These are phyloP conservation scores for Rhodotorula sp. DNA, from an alignment of 1,284 basidiomycete genomes.

Conservation along the genomic window DNA sequence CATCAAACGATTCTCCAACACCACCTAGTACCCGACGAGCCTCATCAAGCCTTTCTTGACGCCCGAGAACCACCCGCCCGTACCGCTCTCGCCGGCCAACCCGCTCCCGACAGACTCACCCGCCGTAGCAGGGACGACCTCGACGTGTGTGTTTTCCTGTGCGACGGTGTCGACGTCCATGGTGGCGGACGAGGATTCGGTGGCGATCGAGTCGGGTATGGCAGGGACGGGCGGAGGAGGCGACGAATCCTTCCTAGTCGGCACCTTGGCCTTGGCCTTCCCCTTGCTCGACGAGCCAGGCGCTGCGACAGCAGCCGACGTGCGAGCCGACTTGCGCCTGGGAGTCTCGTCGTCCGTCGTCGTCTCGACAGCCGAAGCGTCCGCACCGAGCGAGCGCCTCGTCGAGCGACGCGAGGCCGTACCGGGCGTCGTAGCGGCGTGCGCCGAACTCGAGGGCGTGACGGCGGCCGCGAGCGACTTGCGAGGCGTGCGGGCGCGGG, in stretches of 20 bases:
- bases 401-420: not conserved
- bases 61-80: not conserved
- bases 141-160: not conserved
- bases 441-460: not conserved
- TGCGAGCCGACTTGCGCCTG: not conserved
- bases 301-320: not conserved
- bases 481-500: too few species aligned
- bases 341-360: not conserved
- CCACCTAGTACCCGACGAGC: constrained; percentile 6
- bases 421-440: not conserved
- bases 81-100: not conserved
- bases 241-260: not conserved
- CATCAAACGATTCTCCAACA: too few species aligned
- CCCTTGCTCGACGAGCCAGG: not conserved
- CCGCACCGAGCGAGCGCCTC: not conserved
- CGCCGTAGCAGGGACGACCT: not conserved
- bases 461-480: too few species aligned
- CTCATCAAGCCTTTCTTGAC: constrained; percentile 10
- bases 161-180: not conserved
- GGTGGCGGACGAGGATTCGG: too few species aligned
- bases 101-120: not conserved
- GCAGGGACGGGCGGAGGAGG: too few species aligned
- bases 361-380: not conserved
- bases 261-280: not conserved
- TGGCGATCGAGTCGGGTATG: too few species aligned